A percentile compares a stretch with the other conserved stretches of the same genome.
These are phyloP conservation scores for Venustampulla echinocandica DNA, from an alignment of 495 filamentous ascomycete genomes.

Conservation along the genomic window DNA sequence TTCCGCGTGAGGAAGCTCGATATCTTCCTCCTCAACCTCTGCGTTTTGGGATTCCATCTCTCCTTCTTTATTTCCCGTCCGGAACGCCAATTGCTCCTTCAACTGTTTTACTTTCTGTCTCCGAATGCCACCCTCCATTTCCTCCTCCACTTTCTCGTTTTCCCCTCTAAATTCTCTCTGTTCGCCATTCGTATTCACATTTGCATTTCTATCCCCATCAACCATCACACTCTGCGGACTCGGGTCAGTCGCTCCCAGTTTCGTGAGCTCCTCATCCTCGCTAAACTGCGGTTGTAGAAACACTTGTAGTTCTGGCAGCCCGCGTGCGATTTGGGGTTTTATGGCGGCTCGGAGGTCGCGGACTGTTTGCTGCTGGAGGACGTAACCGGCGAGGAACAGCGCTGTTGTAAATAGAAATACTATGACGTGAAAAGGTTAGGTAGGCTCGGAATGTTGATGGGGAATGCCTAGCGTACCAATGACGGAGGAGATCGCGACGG, in stretches of 20 bases:
- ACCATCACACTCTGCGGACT: neutral
- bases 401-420: conserved; percentile 42
- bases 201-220: neutral
- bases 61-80: conserved; percentile 6
- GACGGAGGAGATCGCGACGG: conserved; percentile 37
- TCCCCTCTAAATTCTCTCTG: neutral
- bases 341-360: conserved; percentile 41
- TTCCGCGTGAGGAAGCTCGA: neutral
- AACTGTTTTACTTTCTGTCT: conserved; percentile 20
- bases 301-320: conserved; percentile 33
- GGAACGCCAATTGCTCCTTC: conserved; percentile 13
- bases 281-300: conserved; percentile 28
- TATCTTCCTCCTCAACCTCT: neutral
- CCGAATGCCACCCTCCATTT: conserved; percentile 10
- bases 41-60: neutral
- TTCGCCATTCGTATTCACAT: neutral
- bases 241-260: conserved; percentile 2
- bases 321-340: conserved; percentile 24
- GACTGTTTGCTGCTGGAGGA: conserved; percentile 45
- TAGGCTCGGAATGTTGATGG: neutral
- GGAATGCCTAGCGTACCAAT: conserved; percentile 31
- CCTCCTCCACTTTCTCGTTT: conserved; percentile 9
- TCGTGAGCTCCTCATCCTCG: conserved; percentile 15
- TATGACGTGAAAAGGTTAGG: conserved; percentile 21
- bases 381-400: conserved; percentile 45